Conservation (phyloP, 1,139 yeast genomes). For the Debaryomyces coudertii region DNA sequence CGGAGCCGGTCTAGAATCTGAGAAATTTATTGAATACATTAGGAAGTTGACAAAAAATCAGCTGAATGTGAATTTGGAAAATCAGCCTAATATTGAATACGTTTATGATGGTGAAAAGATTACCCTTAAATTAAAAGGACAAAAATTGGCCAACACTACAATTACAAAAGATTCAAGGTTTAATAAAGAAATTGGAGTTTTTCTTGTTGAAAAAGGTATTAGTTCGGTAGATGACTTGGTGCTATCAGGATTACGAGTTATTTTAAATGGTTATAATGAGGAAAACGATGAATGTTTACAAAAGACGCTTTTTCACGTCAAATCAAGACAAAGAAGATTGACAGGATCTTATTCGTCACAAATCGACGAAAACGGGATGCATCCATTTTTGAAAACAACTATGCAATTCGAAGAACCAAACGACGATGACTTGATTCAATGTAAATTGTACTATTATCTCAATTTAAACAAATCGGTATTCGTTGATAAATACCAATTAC, state of each 20-base stretch:
- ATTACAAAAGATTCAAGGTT: slow-evolving; percentile 12
- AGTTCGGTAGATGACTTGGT: slow-evolving; percentile 37
- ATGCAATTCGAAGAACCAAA: slow-evolving; percentile 19
- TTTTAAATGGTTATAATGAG: slow-evolving; percentile 19
- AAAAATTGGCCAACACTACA: slow-evolving; percentile 13
- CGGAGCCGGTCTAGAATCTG: slow-evolving; percentile 12
- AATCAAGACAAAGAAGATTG: slow-evolving; percentile 41
- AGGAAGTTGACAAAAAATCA: background rate
- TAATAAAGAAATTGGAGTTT: slow-evolving; percentile 40
- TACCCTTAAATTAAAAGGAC: slow-evolving; percentile 18
- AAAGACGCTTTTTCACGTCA: slow-evolving; percentile 46
- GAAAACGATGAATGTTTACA: slow-evolving; percentile 23
- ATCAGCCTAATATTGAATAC: slow-evolving; percentile 18
- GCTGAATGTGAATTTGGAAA: slow-evolving; percentile 2
- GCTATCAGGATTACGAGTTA: slow-evolving; percentile 38
- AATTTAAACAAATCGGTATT: slow-evolving; percentile 39
- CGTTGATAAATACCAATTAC: slow-evolving; percentile 44
- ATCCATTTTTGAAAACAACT: slow-evolving; percentile 34
- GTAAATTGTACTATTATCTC: slow-evolving; percentile 39
- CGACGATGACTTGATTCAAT: slow-evolving; percentile 32
- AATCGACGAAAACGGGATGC: slow-evolving; percentile 38
- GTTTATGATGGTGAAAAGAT: slow-evolving; percentile 18
- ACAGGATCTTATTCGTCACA: slow-evolving; percentile 13
- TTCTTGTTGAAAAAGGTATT: slow-evolving; percentile 31
- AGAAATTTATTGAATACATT: slow-evolving; percentile 1